phyloP scores from a whole-genome alignment of 495 filamentous ascomycete genomes.

The Neurospora discreta region DNA sequence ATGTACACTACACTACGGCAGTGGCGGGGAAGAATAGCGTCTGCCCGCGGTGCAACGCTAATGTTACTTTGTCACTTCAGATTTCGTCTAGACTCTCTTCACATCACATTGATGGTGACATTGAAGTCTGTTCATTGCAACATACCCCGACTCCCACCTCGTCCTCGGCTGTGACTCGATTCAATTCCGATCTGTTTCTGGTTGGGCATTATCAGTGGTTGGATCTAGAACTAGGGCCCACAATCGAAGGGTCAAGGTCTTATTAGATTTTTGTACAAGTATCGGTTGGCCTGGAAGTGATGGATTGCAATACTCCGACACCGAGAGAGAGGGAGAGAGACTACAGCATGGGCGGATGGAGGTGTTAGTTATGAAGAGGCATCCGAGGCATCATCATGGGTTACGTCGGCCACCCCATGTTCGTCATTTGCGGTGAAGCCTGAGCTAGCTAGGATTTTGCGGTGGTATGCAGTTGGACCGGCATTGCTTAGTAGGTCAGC shows the following conservation, averaged over 20 bases:
- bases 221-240: neutral
- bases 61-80: neutral
- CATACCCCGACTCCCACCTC: no score
- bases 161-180: neutral
- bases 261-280: no score
- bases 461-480: neutral
- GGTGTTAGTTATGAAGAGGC: neutral
- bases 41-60: neutral
- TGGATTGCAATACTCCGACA: neutral
- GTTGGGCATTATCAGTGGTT: neutral
- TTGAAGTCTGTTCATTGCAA: neutral
- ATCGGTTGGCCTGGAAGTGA: neutral
- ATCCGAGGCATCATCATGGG: neutral
- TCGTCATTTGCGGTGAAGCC: neutral
- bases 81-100: neutral
- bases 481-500: neutral
- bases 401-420: neutral
- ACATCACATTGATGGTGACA: neutral
- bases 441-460: neutral
- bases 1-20: no score
- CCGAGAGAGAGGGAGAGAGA: neutral
- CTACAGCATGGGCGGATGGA: neutral
- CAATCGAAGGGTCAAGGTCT: neutral
- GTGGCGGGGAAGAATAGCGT: neutral
- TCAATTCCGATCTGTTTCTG: neutral